Evolutionary conservation across 2,329 filamentous ascomycete species (phyloP).

Genomic region (Escovopsis sp.): DNA sequence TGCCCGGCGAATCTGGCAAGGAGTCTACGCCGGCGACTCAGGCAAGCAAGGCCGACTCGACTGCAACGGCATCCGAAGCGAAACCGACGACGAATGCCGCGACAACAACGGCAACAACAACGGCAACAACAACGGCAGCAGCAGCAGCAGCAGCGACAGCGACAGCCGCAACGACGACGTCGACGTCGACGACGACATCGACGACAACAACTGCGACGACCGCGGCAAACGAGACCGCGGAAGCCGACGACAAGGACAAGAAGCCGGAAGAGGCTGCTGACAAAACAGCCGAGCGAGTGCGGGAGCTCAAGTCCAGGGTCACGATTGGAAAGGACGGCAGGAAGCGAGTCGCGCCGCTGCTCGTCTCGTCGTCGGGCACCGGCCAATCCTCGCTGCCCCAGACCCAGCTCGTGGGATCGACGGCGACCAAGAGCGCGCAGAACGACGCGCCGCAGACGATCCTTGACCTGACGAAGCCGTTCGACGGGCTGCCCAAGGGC

Average conservation of each 20-base stretch:
- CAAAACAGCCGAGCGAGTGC: conserved; percentile 39
- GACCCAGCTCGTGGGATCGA: conserved; percentile 70
- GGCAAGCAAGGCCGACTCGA: conserved; percentile 10
- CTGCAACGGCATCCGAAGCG: conserved; percentile 11
- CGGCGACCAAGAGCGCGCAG: conserved; percentile 45
- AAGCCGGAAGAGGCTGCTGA: conserved; percentile 34
- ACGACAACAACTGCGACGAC: conserved; percentile 14
- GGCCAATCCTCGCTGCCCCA: conserved; percentile 81
- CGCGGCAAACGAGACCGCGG: conserved; percentile 22
- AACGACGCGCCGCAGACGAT: conserved; percentile 67
- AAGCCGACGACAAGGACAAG: conserved; percentile 1
- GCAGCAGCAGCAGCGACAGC: too few species aligned
- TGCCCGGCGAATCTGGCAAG: conserved; percentile 40
- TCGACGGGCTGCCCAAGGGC: conserved; percentile 81
- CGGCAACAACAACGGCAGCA: too few species aligned
- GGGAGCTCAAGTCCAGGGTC: conserved; percentile 69
- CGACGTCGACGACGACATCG: too few species aligned
- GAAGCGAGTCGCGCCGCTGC: conserved; percentile 81
- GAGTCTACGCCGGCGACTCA: conserved; percentile 34
- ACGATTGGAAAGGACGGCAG: conserved; percentile 95
- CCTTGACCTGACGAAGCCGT: conserved; percentile 83
- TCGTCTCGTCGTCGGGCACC: conserved; percentile 79
- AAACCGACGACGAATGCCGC: conserved; percentile 11
- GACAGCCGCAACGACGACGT: too few species aligned
- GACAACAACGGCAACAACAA: too few species aligned